These are phyloP conservation scores for Phytophthora ohioensis DNA, from an alignment of 352 stramenopile genomes.

Conservation along the genomic window DNA sequence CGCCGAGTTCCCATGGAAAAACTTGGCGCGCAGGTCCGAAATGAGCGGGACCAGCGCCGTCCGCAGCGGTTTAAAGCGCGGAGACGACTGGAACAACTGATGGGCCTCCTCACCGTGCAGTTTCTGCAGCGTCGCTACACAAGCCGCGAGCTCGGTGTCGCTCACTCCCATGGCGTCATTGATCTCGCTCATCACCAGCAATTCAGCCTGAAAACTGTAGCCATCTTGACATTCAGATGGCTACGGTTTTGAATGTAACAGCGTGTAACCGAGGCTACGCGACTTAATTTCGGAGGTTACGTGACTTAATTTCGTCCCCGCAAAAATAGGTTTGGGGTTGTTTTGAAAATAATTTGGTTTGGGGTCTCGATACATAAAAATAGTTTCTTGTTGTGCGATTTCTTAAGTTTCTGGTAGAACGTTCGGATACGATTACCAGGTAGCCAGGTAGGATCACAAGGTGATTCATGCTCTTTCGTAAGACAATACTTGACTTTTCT, in stretches of 20 bases:
- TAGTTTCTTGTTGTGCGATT: too few relatives aligned
- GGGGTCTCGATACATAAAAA: too few relatives aligned
- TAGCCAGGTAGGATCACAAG: too few relatives aligned
- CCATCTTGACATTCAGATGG: too few relatives aligned
- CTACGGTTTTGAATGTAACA: too few relatives aligned
- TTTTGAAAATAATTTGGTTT: too few relatives aligned
- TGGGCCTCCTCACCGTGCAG: constrained; percentile 61
- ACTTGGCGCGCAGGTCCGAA: constrained; percentile 62
- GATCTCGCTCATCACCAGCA: constrained; percentile 31
- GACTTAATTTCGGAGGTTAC: neutral
- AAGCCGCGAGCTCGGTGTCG: constrained; percentile 64
- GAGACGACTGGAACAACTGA: constrained; percentile 50
- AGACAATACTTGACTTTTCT: too few relatives aligned
- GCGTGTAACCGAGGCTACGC: neutral
- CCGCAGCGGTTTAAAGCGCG: constrained; percentile 73
- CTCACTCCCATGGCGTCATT: constrained; percentile 31
- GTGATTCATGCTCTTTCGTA: too few relatives aligned
- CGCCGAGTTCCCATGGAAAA: constrained; percentile 68
- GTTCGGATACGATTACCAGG: too few relatives aligned
- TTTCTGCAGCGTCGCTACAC: constrained; percentile 60
- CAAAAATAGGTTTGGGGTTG: too few relatives aligned
- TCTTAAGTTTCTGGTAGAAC: too few relatives aligned
- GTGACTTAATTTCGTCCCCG: neutral
- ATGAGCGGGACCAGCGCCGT: constrained; percentile 68
- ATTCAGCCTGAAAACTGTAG: neutral